These are phyloP conservation scores for Solanum hybrid DNA, from an alignment of 305 asterid genomes.

Conservation along the genomic window DNA sequence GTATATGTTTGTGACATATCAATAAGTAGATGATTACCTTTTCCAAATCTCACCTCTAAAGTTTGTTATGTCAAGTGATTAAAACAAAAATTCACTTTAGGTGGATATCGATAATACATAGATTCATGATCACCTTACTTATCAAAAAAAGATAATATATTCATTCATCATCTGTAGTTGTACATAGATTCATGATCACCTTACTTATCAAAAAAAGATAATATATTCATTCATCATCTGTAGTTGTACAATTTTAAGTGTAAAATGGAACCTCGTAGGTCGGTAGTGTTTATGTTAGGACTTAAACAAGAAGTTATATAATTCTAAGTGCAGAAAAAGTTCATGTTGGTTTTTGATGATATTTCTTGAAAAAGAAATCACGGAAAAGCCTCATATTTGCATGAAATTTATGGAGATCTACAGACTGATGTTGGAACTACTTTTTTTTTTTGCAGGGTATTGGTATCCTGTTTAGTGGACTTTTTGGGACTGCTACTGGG, in stretches of 20 bases:
- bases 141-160: background rate
- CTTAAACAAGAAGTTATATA: background rate
- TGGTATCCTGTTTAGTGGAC: slow-evolving; percentile 73
- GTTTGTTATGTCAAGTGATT: background rate
- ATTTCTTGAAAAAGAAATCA: background rate
- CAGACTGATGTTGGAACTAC: background rate
- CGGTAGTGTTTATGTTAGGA: background rate
- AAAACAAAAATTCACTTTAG: background rate
- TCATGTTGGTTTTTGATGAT: background rate
- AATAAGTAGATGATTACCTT: background rate
- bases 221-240: too few relatives aligned
- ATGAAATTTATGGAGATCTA: background rate
- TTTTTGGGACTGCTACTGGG: slow-evolving; percentile 80
- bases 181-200: too few relatives aligned
- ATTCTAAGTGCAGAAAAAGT: background rate
- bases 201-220: too few relatives aligned
- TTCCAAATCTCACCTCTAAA: background rate
- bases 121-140: background rate
- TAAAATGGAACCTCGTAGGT: background rate
- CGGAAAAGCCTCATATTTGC: background rate
- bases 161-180: background rate
- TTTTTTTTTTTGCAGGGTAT: slow-evolving; percentile 44
- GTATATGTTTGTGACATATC: background rate
- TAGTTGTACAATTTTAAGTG: background rate
- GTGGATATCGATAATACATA: background rate